Conservation (phyloP, 305 asterid species). For the Euphrasia arctica region DNA sequence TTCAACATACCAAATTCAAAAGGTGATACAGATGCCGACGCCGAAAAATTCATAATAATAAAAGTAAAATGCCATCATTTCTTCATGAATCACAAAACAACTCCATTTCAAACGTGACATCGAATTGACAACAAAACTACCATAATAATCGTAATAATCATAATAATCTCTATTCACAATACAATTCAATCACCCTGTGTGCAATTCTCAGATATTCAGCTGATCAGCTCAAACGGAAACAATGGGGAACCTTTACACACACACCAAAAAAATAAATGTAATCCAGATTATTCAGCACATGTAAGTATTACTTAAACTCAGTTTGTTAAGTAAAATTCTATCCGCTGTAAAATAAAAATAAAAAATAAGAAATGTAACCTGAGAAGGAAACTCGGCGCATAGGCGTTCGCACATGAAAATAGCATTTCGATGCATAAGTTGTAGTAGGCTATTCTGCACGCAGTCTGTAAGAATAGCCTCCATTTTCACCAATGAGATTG, state of each 20-base stretch:
- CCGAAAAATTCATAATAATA: not conserved
- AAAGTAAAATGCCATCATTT: not conserved
- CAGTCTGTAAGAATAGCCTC: conserved; percentile 67
- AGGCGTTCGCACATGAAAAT: conserved; percentile 93
- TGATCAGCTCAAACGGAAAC: conserved; percentile 25
- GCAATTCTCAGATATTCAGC: not conserved
- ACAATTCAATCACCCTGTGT: not conserved
- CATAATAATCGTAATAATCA: not conserved
- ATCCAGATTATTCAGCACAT: not conserved
- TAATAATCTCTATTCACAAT: not conserved
- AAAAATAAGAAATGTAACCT: conserved; percentile 38
- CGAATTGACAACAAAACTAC: conserved; percentile 10
- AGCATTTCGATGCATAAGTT: conserved; percentile 76
- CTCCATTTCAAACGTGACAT: conserved; percentile 1
- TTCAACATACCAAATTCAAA: conserved; percentile 23
- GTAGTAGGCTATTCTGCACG: conserved; percentile 63
- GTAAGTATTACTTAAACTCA: not conserved
- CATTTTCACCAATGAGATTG: conserved; percentile 34
- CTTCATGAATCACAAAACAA: no score
- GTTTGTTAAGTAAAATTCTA: conserved; percentile 22
- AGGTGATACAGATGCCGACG: not conserved
- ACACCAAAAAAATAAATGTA: no score
- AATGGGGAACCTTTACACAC: not conserved
- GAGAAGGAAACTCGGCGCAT: conserved; percentile 87
- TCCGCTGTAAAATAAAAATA: not conserved